Conservation (phyloP, 2,329 filamentous ascomycete genomes). For the Botrytis porri region DNA sequence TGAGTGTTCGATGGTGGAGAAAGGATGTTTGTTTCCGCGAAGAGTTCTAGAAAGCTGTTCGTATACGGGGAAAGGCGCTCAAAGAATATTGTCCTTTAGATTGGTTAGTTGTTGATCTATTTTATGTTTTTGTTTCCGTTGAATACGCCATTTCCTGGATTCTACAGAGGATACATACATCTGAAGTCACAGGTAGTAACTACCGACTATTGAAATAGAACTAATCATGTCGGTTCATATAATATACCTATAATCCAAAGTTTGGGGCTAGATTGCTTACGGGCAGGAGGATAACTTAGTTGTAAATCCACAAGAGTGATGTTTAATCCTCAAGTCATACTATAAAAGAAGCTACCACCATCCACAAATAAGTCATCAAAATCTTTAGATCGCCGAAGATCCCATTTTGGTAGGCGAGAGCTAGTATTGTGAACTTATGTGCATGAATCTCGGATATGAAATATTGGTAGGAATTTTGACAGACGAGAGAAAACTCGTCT, state of each 20-base stretch:
- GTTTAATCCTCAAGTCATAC: neutral
- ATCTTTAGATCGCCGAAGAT: neutral
- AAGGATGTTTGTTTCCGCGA: neutral
- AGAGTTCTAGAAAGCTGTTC: neutral
- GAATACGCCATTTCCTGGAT: neutral
- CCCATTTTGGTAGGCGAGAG: rapidly evolving
- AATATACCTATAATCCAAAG: rapidly evolving
- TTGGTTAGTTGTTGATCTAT: neutral
- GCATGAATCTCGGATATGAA: neutral
- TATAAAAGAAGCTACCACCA: neutral
- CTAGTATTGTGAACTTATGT: rapidly evolving
- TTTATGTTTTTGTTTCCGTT: rapidly evolving
- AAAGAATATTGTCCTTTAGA: rapidly evolving
- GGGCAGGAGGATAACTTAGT: neutral
- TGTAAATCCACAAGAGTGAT: neutral
- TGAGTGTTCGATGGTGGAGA: neutral
- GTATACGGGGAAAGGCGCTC: rapidly evolving
- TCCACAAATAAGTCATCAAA: neutral
- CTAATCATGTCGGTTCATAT: neutral
- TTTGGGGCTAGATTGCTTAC: neutral
- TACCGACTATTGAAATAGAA: neutral
- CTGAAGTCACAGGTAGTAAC: neutral
- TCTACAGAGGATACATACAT: neutral
- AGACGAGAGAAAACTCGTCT: neutral
- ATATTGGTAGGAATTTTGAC: neutral